These are phyloP conservation scores for Chrysanthemum makinoi DNA, from an alignment of 129 eudicot species.

Conservation along the genomic window DNA sequence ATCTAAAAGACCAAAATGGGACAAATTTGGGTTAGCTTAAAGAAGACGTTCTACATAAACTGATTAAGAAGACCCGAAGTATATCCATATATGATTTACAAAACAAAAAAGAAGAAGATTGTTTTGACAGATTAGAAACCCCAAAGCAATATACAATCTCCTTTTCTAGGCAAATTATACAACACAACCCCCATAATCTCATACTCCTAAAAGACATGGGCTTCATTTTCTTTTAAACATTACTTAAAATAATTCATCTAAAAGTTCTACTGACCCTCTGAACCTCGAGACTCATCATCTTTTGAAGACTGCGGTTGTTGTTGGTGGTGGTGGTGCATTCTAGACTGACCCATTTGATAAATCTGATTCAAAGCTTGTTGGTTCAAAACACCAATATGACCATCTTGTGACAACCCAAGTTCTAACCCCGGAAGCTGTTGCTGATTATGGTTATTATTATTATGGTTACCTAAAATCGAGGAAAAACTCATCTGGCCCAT, in stretches of 20 bases:
- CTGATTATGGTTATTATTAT: conserved; percentile 23
- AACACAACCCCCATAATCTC: conserved; percentile 26
- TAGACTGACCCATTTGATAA: conserved; percentile 77
- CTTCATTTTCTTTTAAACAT: conserved; percentile 11
- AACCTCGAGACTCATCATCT: conserved; percentile 88
- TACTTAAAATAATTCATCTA: conserved; percentile 12
- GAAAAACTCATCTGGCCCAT: conserved; percentile 70
- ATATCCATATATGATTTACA: conserved; percentile 16
- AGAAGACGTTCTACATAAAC: too few relatives aligned
- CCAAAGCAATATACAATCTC: conserved; percentile 34
- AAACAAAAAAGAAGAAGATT: not conserved
- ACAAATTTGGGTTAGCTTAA: too few relatives aligned
- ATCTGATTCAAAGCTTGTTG: conserved; percentile 65
- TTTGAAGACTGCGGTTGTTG: conserved; percentile 49
- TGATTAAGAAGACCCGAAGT: not conserved
- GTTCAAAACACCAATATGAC: conserved; percentile 65
- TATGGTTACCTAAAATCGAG: conserved; percentile 61
- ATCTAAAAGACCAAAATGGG: not conserved
- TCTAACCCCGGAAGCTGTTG: conserved; percentile 77
- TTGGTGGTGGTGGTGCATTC: conserved; percentile 42
- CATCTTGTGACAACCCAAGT: conserved; percentile 81
- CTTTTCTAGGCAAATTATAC: conserved; percentile 25
- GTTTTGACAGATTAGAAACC: conserved; percentile 18
- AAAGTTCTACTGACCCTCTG: conserved; percentile 43
- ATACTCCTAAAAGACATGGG: conserved; percentile 17